Evolutionary conservation across 257 asterid species (phyloP).

Genomic region (Linaria vulgaris): DNA sequence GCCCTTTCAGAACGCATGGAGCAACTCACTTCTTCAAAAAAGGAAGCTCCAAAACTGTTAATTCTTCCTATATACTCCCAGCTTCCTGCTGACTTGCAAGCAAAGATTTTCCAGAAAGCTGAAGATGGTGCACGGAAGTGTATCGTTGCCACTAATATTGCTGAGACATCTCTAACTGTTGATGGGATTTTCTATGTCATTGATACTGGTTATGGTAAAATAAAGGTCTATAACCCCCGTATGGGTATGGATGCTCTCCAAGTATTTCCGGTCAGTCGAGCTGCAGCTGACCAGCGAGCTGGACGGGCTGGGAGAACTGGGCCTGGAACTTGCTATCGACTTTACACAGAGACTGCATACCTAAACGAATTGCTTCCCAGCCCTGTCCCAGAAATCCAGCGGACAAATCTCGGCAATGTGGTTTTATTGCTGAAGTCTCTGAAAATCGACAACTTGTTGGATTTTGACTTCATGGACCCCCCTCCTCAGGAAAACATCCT

Average conservation of each 20-base stretch:
- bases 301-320: conserved; percentile 99
- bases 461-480: conserved; percentile 96
- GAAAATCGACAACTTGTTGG: conserved; percentile 74
- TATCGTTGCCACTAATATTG: conserved; percentile 92
- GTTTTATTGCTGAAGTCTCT: conserved; percentile 86
- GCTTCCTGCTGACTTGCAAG: conserved; percentile 96
- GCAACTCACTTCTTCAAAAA: conserved; percentile 61
- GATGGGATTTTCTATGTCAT: conserved; percentile 93
- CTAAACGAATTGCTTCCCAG: conserved; percentile 83
- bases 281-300: conserved; percentile 96
- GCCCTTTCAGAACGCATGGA: conserved; percentile 94
- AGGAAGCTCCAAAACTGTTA: conserved; percentile 75
- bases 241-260: conserved; percentile 99
- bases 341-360: conserved; percentile 82
- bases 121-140: conserved; percentile 97
- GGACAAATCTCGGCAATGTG: conserved; percentile 95
- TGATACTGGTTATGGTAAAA: conserved; percentile 88
- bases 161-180: conserved; percentile 92
- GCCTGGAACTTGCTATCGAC: conserved; percentile 95
- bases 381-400: conserved; percentile 94
- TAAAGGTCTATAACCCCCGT: conserved; percentile 94
- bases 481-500: conserved; percentile 96
- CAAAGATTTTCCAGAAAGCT: conserved; percentile 86
- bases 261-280: conserved; percentile 93
- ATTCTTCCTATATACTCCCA: conserved; percentile 98